Base-by-base conservation (phyloP, 2,329 filamentous ascomycete species). In the Claviceps lovelessii region DNA sequence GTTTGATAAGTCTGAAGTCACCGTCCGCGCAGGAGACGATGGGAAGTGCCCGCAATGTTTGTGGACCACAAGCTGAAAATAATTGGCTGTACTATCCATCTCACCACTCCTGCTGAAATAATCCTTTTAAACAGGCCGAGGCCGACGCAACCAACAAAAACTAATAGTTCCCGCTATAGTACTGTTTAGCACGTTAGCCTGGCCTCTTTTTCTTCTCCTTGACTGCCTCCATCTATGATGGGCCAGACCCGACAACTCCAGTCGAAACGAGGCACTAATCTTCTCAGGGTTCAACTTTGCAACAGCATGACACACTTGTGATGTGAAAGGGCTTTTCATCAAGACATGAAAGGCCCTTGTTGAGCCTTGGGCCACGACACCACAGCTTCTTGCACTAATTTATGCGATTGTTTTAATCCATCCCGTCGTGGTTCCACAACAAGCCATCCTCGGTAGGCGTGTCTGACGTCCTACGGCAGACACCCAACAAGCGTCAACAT, bases 401-500 rank as follows among this genome's bases (percentile, higher is more conserved):
- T 42, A 35, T 49, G 23, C 23, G 31, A 31, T 28, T 37, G 45
- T n/a, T 29, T 37, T 37, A n/a, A 41, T 46, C 44, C 28, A 23
- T 54, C n/a, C 37, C 50, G 49, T 42, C 39, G 54, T 37, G 45
- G 49, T 55, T 49, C 31, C 49, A 55, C 49, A 44, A 55, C 28
- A 19, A 44, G 54, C 50, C 49, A 49, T 19, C 28, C 17, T 42
- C 19, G 28, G 47, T 17, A 45, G 47, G 46, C 29, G 52, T 45
- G 52, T 42, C 39, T 54, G 47, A 47, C 23, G 35, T 45, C 51
- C 46, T 54, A 31, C 52, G 7, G 37, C 46, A 35, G 37, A 50
- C 46, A 50, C 48, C 19, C 19, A 39, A 37, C 19, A 53, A 42
- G 45, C 50, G 50, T 33, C 50, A 45, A 52, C 19, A 52, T 33